Evolutionary conservation across 2,329 filamentous ascomycete genomes (phyloP).

Genomic region (Cladobotryum protrusum): DNA sequence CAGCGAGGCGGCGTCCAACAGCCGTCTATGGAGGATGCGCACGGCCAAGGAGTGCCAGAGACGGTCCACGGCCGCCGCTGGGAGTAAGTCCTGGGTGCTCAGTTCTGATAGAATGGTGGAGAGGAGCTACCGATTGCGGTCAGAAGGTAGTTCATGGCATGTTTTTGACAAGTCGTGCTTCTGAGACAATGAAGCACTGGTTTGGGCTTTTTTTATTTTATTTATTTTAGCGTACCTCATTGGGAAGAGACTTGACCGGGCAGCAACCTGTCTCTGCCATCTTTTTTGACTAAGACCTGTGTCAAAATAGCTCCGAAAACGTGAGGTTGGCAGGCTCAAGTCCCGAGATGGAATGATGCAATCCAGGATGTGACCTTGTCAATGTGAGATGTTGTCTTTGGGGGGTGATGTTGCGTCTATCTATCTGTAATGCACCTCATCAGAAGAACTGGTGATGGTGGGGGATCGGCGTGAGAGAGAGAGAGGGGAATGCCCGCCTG

Average conservation of each 20-base stretch:
- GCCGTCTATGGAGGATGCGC: slow-evolving; percentile 57
- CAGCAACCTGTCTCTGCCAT: not conserved
- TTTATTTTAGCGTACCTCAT: not conserved
- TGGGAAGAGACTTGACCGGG: not conserved
- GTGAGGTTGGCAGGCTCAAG: not conserved
- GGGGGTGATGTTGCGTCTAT: no score
- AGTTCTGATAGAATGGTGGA: slow-evolving; percentile 44
- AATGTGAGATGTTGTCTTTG: no score
- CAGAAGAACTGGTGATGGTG: no score
- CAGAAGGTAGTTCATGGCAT: not conserved
- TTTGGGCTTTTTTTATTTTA: no score
- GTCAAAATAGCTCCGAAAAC: not conserved
- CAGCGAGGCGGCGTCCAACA: slow-evolving; percentile 35
- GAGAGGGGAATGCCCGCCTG: no score
- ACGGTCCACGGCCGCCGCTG: slow-evolving; percentile 51
- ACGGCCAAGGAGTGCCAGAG: slow-evolving; percentile 58
- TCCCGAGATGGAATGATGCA: not conserved
- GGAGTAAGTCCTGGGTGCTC: slow-evolving; percentile 46
- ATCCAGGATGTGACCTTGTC: no score
- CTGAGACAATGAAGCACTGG: not conserved
- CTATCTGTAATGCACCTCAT: no score
- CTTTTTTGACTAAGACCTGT: not conserved
- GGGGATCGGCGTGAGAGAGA: no score
- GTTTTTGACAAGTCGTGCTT: no score
- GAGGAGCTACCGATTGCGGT: slow-evolving; percentile 36